A percentile compares a stretch with the other conserved stretches of the same genome.
phyloP scores from a whole-genome alignment of 805 yeast genomes.

The Hanseniaspora singularis region DNA sequence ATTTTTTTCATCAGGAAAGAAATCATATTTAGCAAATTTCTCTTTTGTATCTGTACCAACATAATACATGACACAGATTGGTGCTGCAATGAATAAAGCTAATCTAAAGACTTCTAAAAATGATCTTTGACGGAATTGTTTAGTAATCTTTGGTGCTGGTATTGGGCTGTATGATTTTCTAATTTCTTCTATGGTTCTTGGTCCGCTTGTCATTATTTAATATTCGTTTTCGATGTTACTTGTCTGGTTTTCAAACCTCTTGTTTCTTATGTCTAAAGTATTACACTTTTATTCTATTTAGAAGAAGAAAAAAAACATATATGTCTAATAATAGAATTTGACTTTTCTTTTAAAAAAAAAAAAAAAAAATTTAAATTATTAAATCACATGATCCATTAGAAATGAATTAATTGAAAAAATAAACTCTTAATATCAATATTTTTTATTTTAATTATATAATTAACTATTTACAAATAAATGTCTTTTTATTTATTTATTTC shows the following conservation, averaged over 20 bases:
- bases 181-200: not conserved
- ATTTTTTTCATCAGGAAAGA: slow-evolving; percentile 89
- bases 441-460: not conserved
- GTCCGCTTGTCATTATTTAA: not conserved
- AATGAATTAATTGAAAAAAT: too few relatives aligned
- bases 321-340: too few relatives aligned
- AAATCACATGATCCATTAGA: too few relatives aligned
- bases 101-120: slow-evolving; percentile 50
- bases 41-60: slow-evolving; percentile 83
- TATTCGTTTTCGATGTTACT: too few relatives aligned
- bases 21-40: slow-evolving; percentile 82
- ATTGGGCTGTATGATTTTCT: slow-evolving; percentile 6
- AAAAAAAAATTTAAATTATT: too few relatives aligned
- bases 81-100: slow-evolving; percentile 73
- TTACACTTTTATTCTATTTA: too few relatives aligned
- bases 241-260: too few relatives aligned
- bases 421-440: not conserved
- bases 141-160: slow-evolving; percentile 1
- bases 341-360: too few relatives aligned
- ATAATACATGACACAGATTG: slow-evolving; percentile 84
- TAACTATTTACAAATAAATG: slow-evolving; percentile 1
- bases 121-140: slow-evolving; percentile 28
- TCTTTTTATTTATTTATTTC: slow-evolving; percentile 22
- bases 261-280: too few relatives aligned
- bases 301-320: too few relatives aligned